Evolutionary conservation across 1,284 basidiomycete genomes (phyloP), one percentile per base, ranked within the genome.

Genomic region (Singerocomus rubriflavus): DNA sequence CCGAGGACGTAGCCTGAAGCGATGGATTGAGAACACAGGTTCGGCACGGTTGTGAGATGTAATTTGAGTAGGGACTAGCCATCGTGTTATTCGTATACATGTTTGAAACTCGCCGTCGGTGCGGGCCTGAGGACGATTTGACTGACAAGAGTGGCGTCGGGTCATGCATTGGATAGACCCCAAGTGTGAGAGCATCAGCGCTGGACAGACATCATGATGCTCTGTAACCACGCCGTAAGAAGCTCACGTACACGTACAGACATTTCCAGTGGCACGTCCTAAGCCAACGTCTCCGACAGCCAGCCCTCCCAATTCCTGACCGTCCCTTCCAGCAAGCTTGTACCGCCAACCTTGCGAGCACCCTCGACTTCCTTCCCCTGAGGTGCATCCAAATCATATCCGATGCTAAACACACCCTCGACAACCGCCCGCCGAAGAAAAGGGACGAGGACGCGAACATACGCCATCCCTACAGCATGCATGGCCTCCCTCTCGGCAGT

Each of bases 331-430:
- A 61, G 21, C 16, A 7, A 9, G 35, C 38, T 36, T 3, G 34
- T 17, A 2, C 51, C 52, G 14, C 25, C 29, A 12, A 7, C 33
- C 30, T 38, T 31, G 2, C 7, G 13, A 8, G n/a, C 39, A 35
- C 30, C 53, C 12, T 56, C 51, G 16, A 30, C 36, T 31, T 35
- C 36, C 4, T 50, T 44, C 27, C 40, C 16, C 25, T n/a, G n/a
- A n/a, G 35, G 35, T 14, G 7, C 32, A 11, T 56, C 44, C 41
- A 42, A 9, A 31, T 55, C 45, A 6, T 13, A 51, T 6, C 57
- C 21, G 7, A 70, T 58, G 3, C 82, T 81, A 69, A 87, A 94
- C 14, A 93, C 83, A 3, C 90, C 91, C 58, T 88, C 80, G 11
- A 79, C 73, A 46, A 93, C 64, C 5, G 84, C 91, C 25, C 81